Conservation (phyloP, 148 eudicot species). For the Rhododendron kiyosumense region DNA sequence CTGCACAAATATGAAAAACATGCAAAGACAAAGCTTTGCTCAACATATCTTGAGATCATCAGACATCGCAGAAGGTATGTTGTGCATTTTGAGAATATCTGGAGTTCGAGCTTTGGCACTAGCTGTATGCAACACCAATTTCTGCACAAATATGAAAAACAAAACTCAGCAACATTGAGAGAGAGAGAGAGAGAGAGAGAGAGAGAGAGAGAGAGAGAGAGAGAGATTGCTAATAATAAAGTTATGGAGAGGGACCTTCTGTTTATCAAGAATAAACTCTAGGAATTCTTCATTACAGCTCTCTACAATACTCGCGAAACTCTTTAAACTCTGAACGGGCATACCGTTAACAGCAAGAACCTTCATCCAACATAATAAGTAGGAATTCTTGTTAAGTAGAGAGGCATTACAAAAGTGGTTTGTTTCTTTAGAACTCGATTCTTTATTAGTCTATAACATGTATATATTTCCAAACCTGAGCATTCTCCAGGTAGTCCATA, state of each 20-base stretch:
- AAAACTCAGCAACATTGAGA: not conserved
- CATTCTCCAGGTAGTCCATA: not conserved
- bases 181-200: not conserved
- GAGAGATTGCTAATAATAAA: no score
- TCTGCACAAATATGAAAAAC: not conserved
- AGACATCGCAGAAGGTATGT: constrained; percentile 1
- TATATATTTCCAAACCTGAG: not conserved
- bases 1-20: constrained; percentile 1
- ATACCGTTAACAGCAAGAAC: constrained; percentile 36
- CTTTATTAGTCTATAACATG: not conserved
- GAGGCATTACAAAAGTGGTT: not conserved
- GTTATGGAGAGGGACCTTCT: constrained; percentile 19
- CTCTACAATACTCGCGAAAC: constrained; percentile 33
- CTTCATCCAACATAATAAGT: constrained; percentile 9
- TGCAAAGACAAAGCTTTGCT: no score
- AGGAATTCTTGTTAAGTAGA: not conserved
- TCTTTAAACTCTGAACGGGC: constrained; percentile 37
- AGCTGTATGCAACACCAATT: not conserved
- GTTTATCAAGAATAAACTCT: constrained; percentile 33
- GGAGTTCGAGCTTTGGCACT: constrained; percentile 2
- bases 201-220: no score
- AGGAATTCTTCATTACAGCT: constrained; percentile 33
- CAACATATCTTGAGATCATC: constrained; percentile 4
- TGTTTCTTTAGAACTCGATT: not conserved
- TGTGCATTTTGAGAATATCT: not conserved